These are phyloP conservation scores for Citrus unshiu DNA, from an alignment of 345 rosid species.

Conservation along the genomic window DNA sequence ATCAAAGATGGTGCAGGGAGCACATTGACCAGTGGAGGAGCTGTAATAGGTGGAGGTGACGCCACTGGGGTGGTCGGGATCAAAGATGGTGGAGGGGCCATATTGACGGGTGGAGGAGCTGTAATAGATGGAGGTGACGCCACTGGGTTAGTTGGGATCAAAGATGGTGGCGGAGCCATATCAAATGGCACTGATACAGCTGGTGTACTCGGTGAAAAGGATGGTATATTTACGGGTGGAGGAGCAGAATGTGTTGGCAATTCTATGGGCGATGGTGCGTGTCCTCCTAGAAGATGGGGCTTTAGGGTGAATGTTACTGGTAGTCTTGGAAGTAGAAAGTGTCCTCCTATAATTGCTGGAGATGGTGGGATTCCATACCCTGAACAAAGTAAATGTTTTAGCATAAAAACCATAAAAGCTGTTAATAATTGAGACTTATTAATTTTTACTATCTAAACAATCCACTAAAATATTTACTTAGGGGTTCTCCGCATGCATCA, in stretches of 20 bases:
- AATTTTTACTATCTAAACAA: background rate
- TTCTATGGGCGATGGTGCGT: conserved; percentile 33
- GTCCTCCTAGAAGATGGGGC: conserved; percentile 35
- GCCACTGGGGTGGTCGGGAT: conserved; percentile 19
- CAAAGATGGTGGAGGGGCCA: conserved; percentile 13
- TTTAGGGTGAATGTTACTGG: conserved; percentile 37
- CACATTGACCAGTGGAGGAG: conserved; percentile 1
- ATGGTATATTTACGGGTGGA: conserved; percentile 33
- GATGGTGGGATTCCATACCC: conserved; percentile 28
- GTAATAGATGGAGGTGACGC: conserved; percentile 22
- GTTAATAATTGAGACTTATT: background rate
- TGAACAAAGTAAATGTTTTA: conserved; percentile 11
- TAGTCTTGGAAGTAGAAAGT: conserved; percentile 30
- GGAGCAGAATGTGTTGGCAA: conserved; percentile 35
- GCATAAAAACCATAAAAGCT: background rate
- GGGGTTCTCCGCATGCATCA: background rate
- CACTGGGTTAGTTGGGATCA: conserved; percentile 9
- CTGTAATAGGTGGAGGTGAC: background rate
- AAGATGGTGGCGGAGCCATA: background rate
- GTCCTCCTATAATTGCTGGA: conserved; percentile 13
- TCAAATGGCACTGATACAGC: conserved; percentile 8
- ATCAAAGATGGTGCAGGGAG: background rate
- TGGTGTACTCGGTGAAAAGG: conserved; percentile 22
- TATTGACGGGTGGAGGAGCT: conserved; percentile 37
- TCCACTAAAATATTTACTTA: background rate